phyloP scores from a whole-genome alignment of 148 eudicot genomes.

The Amaranthus cruentus region DNA sequence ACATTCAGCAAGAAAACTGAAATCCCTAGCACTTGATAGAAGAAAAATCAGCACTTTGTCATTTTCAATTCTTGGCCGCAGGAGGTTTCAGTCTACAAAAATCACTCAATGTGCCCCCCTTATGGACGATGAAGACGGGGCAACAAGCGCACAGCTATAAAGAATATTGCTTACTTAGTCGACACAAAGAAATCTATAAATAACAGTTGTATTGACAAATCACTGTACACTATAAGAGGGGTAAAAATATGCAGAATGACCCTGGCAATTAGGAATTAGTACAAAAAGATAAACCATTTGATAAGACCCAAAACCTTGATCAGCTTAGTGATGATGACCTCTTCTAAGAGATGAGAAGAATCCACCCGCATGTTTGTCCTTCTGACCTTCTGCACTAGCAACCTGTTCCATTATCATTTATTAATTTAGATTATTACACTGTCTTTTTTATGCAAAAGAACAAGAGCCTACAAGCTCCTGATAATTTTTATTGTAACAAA shows the following conservation, averaged over 20 bases:
- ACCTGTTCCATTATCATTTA: slow-evolving; percentile 42
- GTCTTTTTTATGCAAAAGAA: background rate
- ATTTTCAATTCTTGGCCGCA: slow-evolving; percentile 14
- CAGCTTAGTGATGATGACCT: slow-evolving; percentile 52
- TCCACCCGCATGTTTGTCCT: slow-evolving; percentile 86
- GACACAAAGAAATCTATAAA: slow-evolving; percentile 18
- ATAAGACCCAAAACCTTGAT: slow-evolving; percentile 13
- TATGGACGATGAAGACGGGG: background rate
- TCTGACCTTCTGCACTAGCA: slow-evolving; percentile 67
- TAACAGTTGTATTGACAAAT: slow-evolving; percentile 19
- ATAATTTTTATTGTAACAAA: too few relatives aligned
- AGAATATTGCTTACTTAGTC: slow-evolving; percentile 13
- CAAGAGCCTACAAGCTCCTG: too few relatives aligned
- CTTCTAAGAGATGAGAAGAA: slow-evolving; percentile 77
- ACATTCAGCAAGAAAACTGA: background rate
- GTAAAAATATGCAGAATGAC: slow-evolving; percentile 20
- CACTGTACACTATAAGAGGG: slow-evolving; percentile 36
- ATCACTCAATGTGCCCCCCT: slow-evolving; percentile 10
- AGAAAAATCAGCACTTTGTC: slow-evolving; percentile 20
- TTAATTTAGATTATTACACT: slow-evolving; percentile 6
- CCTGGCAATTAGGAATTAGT: slow-evolving; percentile 27
- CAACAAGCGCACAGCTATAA: slow-evolving; percentile 14
- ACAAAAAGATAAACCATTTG: slow-evolving; percentile 15
- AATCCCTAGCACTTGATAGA: too few relatives aligned
- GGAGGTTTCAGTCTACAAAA: slow-evolving; percentile 21